phyloP scores from a whole-genome alignment of 2,329 filamentous ascomycete genomes.

The Daldinia eschscholtzii region DNA sequence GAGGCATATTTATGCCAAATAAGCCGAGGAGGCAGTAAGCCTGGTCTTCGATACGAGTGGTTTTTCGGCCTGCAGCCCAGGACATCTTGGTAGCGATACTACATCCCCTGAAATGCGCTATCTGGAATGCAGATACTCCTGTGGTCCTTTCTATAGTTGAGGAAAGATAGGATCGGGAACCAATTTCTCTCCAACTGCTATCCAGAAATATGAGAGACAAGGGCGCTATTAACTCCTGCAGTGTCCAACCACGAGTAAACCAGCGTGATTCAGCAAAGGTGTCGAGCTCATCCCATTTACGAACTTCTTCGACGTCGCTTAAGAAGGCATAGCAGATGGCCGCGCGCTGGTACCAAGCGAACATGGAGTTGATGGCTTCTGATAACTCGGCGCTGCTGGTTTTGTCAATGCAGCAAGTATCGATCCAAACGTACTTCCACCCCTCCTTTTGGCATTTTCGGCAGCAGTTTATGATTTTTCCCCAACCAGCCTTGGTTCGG shows the following conservation, averaged over 20 bases:
- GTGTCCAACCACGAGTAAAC: constrained; percentile 42
- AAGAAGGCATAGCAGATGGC: neutral
- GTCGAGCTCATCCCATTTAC: neutral
- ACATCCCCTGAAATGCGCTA: neutral
- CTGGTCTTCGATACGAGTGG: constrained; percentile 46
- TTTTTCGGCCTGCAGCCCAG: constrained; percentile 45
- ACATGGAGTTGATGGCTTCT: constrained; percentile 14
- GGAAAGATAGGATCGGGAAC: constrained; percentile 39
- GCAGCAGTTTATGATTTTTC: constrained; percentile 1
- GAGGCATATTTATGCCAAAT: constrained; percentile 48
- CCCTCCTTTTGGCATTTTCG: constrained; percentile 2
- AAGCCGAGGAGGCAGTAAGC: constrained; percentile 50
- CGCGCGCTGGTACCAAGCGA: constrained; percentile 5
- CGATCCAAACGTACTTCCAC: constrained; percentile 5
- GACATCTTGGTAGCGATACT: constrained; percentile 45
- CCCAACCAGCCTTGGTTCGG: neutral
- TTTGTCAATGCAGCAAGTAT: constrained; percentile 7
- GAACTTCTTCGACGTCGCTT: neutral
- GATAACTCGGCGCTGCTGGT: constrained; percentile 7
- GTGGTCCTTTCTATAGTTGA: constrained; percentile 42
- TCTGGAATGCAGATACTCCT: constrained; percentile 31
- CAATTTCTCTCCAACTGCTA: constrained; percentile 41
- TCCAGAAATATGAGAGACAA: constrained; percentile 43
- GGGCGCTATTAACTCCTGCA: constrained; percentile 47
- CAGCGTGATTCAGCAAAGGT: neutral